phyloP scores from a whole-genome alignment of 768 basidiomycete genomes.

The Hygrocybe punicea region DNA sequence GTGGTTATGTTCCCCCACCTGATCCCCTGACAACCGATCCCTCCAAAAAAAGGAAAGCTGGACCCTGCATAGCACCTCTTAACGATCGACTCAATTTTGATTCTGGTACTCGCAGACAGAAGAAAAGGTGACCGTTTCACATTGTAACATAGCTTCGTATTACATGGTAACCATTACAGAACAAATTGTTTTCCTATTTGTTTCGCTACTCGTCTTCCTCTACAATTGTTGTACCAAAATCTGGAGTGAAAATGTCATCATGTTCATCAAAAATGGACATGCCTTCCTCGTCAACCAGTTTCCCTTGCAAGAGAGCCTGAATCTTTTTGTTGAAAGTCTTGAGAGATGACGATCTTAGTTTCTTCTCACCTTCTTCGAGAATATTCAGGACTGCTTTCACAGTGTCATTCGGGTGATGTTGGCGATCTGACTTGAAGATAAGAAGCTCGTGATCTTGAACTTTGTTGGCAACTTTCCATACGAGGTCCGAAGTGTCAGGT shows the following conservation, averaged over 20 bases:
- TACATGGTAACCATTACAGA: neutral
- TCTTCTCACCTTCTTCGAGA: neutral
- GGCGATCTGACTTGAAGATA: neutral
- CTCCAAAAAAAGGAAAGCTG: neutral
- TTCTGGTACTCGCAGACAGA: neutral
- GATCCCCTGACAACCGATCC: neutral
- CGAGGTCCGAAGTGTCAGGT: neutral
- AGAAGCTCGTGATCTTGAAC: neutral
- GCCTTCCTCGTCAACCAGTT: neutral
- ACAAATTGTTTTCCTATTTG: neutral
- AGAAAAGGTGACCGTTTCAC: neutral
- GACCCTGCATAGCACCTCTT: neutral
- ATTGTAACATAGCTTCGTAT: neutral
- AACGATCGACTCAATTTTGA: neutral
- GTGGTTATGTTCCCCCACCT: neutral
- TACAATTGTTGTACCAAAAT: neutral
- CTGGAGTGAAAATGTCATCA: neutral
- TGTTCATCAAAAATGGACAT: neutral
- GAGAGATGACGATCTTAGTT: conserved; percentile 1
- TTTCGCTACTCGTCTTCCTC: neutral
- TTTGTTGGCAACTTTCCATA: conserved; percentile 6
- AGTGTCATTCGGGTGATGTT: neutral
- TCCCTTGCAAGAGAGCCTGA: neutral
- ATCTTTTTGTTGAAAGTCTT: conserved; percentile 2
- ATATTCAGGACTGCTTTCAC: neutral